Evolutionary conservation across 1,139 yeast species (phyloP).

Genomic region (Lodderomyces beijingensis): DNA sequence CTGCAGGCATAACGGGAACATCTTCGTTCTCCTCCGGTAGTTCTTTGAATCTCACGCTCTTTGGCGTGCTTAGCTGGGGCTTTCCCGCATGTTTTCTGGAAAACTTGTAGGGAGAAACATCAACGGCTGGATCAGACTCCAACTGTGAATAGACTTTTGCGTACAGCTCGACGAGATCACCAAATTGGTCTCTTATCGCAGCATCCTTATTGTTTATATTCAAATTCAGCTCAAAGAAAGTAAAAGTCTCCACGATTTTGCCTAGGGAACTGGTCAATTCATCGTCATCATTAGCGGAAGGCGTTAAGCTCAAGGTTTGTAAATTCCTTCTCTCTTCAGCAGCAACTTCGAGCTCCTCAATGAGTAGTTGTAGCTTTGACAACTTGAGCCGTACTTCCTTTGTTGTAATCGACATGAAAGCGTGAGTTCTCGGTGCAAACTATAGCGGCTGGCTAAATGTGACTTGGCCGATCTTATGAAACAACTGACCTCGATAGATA

Average conservation of each 20-base stretch:
- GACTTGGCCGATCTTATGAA: background rate
- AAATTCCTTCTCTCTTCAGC: slow-evolving; percentile 52
- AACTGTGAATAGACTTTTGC: slow-evolving; percentile 19
- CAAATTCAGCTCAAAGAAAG: slow-evolving; percentile 31
- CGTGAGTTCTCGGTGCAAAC: background rate
- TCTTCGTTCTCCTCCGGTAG: slow-evolving; percentile 20
- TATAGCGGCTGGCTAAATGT: too few species aligned
- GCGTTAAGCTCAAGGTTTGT: slow-evolving; percentile 39
- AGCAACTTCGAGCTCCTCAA: slow-evolving; percentile 37
- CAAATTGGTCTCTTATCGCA: slow-evolving; percentile 12
- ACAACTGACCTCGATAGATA: too few species aligned
- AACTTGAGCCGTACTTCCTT: slow-evolving; percentile 16
- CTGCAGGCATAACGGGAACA: background rate
- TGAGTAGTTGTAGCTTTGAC: slow-evolving; percentile 13
- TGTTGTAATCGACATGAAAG: slow-evolving; percentile 1
- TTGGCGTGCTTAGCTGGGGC: slow-evolving; percentile 14
- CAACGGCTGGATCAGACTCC: slow-evolving; percentile 26
- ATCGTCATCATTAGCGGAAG: slow-evolving; percentile 50
- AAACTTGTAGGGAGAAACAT: slow-evolving; percentile 35
- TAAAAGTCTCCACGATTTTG: slow-evolving; percentile 28
- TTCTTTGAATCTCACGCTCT: slow-evolving; percentile 55
- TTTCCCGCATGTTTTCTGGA: background rate
- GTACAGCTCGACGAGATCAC: slow-evolving; percentile 19
- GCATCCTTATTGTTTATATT: slow-evolving; percentile 6
- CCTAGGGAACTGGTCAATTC: slow-evolving; percentile 45